phyloP scores from a whole-genome alignment of 2,329 filamentous ascomycete species.

The Arthrinium phaeospermum region DNA sequence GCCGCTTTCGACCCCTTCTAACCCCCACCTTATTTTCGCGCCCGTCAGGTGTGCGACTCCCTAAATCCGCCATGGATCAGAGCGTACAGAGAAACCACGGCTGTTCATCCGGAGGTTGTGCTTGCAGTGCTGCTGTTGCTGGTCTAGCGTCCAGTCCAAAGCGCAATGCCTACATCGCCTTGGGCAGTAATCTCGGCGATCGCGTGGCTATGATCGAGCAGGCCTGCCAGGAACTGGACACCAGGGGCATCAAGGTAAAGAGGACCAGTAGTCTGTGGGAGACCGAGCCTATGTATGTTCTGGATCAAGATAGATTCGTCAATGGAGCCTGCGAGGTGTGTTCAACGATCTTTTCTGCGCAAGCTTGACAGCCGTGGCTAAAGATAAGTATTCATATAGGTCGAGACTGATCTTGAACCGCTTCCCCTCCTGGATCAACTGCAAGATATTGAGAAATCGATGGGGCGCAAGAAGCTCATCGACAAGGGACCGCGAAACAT shows the following conservation, averaged over 20 bases:
- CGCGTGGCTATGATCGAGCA: slow-evolving; percentile 83
- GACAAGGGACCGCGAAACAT: slow-evolving; percentile 96
- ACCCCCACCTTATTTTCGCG: slow-evolving; percentile 17
- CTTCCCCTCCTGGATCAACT: slow-evolving; percentile 78
- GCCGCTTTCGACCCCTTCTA: slow-evolving; percentile 29
- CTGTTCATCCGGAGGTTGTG: slow-evolving; percentile 28
- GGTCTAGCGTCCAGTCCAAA: slow-evolving; percentile 32
- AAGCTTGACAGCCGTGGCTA: slow-evolving; percentile 7
- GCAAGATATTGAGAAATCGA: slow-evolving; percentile 79
- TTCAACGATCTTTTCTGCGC: slow-evolving; percentile 27
- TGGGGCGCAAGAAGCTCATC: slow-evolving; percentile 83
- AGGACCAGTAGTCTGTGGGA: slow-evolving; percentile 91
- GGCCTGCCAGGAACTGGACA: slow-evolving; percentile 80
- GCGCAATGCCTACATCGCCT: slow-evolving; percentile 75
- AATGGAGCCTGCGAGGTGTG: slow-evolving; percentile 92
- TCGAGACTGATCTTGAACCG: slow-evolving; percentile 79
- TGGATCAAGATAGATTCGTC: slow-evolving; percentile 85
- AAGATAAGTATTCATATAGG: slow-evolving; percentile 52
- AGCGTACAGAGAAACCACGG: slow-evolving; percentile 30
- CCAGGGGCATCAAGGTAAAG: slow-evolving; percentile 72
- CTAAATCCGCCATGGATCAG: slow-evolving; percentile 17
- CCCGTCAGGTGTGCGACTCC: background rate
- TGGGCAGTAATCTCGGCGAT: slow-evolving; percentile 93
- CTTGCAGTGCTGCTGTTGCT: slow-evolving; percentile 34
- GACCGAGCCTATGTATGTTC: slow-evolving; percentile 95